phyloP scores from a whole-genome alignment of 148 eudicot species.

The Silene uniflora region DNA sequence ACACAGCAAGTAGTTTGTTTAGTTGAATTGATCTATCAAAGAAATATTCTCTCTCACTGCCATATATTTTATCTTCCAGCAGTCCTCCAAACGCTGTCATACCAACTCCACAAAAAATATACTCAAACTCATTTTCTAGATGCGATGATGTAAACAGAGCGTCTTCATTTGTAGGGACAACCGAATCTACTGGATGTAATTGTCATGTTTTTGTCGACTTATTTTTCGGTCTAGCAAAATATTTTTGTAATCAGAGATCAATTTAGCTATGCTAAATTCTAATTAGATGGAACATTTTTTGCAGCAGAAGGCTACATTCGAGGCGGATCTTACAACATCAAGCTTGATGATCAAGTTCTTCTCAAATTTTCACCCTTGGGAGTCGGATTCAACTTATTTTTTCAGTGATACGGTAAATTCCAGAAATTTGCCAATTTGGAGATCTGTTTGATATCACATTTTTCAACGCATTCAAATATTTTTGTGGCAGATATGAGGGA shows the following conservation, averaged over 20 bases:
- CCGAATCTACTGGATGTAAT: slow-evolving; percentile 78
- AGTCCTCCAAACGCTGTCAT: slow-evolving; percentile 42
- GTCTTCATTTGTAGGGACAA: slow-evolving; percentile 39
- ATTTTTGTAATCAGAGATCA: not conserved
- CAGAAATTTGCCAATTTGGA: too few relatives aligned
- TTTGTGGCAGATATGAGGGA: slow-evolving; percentile 80
- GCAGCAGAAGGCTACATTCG: slow-evolving; percentile 97
- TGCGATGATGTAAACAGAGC: slow-evolving; percentile 48
- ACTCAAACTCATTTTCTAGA: slow-evolving; percentile 40
- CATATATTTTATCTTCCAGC: slow-evolving; percentile 50
- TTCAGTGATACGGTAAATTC: too few relatives aligned
- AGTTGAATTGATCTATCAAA: slow-evolving; percentile 1
- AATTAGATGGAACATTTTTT: too few relatives aligned
- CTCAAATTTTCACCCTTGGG: slow-evolving; percentile 88
- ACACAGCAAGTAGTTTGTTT: not conserved
- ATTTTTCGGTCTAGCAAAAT: not conserved
- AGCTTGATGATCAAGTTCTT: too few relatives aligned
- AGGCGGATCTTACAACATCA: slow-evolving; percentile 94
- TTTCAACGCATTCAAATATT: slow-evolving; percentile 16
- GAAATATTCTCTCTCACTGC: slow-evolving; percentile 14
- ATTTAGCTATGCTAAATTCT: slow-evolving; percentile 20
- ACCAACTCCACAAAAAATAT: slow-evolving; percentile 43
- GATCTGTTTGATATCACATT: slow-evolving; percentile 7
- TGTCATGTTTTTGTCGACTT: slow-evolving; percentile 15
- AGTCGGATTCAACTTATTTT: slow-evolving; percentile 81